A percentile compares a stretch with the other conserved stretches of the same genome.
phyloP scores from a whole-genome alignment of 805 yeast species.

The Torulaspora delbrueckii region DNA sequence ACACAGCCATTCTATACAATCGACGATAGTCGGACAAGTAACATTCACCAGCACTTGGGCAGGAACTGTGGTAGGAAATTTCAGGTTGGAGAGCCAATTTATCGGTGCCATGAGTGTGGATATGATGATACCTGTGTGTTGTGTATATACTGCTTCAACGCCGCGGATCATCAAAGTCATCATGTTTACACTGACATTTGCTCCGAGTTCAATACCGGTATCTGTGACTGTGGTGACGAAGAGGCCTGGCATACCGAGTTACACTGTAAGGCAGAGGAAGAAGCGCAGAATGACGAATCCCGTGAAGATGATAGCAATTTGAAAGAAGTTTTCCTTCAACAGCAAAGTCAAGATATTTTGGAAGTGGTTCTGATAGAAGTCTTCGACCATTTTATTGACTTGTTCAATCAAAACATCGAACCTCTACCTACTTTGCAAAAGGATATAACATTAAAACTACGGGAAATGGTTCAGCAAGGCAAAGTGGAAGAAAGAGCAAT shows the following conservation, averaged over 20 bases:
- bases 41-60: slow-evolving; percentile 44
- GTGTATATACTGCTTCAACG: slow-evolving; percentile 68
- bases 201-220: slow-evolving; percentile 46
- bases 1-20: slow-evolving; percentile 18
- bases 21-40: slow-evolving; percentile 12
- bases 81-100: slow-evolving; percentile 58
- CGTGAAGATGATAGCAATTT: slow-evolving; percentile 6
- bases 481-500: slow-evolving; percentile 18
- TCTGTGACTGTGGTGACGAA: slow-evolving; percentile 71
- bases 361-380: slow-evolving; percentile 30
- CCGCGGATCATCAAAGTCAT: slow-evolving; percentile 62
- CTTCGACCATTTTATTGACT: slow-evolving; percentile 41
- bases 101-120: slow-evolving; percentile 71
- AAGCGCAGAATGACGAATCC: slow-evolving; percentile 27
- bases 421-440: slow-evolving; percentile 31
- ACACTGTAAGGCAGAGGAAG: slow-evolving; percentile 44
- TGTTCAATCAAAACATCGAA: slow-evolving; percentile 36
- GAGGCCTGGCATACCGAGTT: slow-evolving; percentile 54
- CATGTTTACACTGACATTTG: slow-evolving; percentile 52
- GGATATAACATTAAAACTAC: slow-evolving; percentile 27
- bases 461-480: slow-evolving; percentile 28
- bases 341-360: slow-evolving; percentile 19
- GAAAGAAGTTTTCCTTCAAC: slow-evolving; percentile 12
- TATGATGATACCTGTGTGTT: slow-evolving; percentile 74
- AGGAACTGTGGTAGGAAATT: slow-evolving; percentile 67